A percentile compares a stretch with the other conserved stretches of the same genome.
These are phyloP conservation scores for Mycena galericulata DNA, from an alignment of 768 basidiomycete species.

Conservation along the genomic window DNA sequence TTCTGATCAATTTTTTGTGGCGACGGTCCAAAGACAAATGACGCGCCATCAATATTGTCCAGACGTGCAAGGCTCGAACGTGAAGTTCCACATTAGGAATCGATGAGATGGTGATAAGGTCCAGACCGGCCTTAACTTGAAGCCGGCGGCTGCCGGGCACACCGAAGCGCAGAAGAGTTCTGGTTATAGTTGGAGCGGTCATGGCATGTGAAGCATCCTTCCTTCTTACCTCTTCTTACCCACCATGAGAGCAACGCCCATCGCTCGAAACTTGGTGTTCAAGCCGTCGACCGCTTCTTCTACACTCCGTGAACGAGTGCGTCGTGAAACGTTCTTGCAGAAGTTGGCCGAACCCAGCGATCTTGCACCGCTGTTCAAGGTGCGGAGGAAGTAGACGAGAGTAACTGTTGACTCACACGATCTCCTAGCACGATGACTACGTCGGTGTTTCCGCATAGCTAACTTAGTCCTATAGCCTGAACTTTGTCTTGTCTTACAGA, in stretches of 20 bases:
- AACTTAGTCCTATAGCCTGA: neutral
- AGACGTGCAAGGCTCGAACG: too few species aligned
- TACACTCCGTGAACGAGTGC: slow-evolving; percentile 56
- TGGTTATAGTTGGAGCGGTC: neutral
- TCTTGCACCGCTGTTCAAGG: slow-evolving; percentile 57
- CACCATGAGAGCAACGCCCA: slow-evolving; percentile 47
- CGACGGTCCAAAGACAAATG: too few species aligned
- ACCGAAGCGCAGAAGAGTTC: neutral
- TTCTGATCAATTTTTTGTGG: too few species aligned
- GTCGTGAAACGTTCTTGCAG: slow-evolving; percentile 51
- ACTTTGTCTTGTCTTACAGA: slow-evolving; percentile 40
- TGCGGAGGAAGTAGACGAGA: slow-evolving; percentile 21
- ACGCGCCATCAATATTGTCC: too few species aligned
- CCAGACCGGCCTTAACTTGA: too few species aligned
- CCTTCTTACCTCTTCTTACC: slow-evolving; percentile 16
- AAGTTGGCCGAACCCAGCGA: slow-evolving; percentile 53
- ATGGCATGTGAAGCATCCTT: neutral
- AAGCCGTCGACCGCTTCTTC: slow-evolving; percentile 42
- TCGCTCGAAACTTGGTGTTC: slow-evolving; percentile 42
- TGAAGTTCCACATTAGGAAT: too few species aligned
- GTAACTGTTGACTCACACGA: neutral
- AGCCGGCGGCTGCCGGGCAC: too few species aligned
- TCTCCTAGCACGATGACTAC: slow-evolving; percentile 58
- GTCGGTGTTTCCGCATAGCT: slow-evolving; percentile 41
- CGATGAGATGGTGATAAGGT: too few species aligned